Evolutionary conservation across 768 basidiomycete species (phyloP), one percentile per base, ranked within the genome.

Genomic region (Suillus occidentalis): DNA sequence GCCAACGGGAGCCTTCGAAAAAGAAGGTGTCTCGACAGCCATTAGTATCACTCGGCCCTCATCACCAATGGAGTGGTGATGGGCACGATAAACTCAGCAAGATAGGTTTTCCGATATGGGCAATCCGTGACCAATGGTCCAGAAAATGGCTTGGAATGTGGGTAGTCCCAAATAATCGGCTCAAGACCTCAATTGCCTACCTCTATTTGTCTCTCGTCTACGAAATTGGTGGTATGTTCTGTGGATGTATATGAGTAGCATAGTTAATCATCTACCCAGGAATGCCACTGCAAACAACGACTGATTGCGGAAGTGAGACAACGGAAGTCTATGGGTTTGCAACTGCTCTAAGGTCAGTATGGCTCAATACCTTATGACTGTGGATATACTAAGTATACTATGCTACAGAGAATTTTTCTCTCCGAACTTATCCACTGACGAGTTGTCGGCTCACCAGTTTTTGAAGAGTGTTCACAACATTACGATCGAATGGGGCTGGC

Each of bases 11-110:
- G 49, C 77, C 75, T 1, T 65, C 62, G 5, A 65, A 66, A 2
- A 78, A 76, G 53, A 76, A 74, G 39, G 65, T 76, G 7, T 60
- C 67, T 37, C 50, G 70, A 12, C 13, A 25, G 31, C 40, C 25
- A 9, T 56, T 74, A 8, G 64, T 65, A 6, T 45, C 65, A 1
- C 59, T 78, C 47, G 78, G 78, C 2, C 66, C 69, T 5, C 62
- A 79, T 66, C 70, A 76, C 47, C 70, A 73, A 31, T 80, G 78
- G 76, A 70, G 68, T 57, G 73, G 67, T 9, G 74, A 79, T 71
- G 78, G 78, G 1, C 75, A 79, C 61, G 73, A 78, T 60, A 79
- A 79, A 63, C 66, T 79, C 0, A 52, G 52, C 13, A 57, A 34
- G 9, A 74, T 77, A 42, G 74, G 78, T 0, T 78, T 78, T 69